Conservation (phyloP, 306 rosid genomes). For the Castanea mollissima region DNA sequence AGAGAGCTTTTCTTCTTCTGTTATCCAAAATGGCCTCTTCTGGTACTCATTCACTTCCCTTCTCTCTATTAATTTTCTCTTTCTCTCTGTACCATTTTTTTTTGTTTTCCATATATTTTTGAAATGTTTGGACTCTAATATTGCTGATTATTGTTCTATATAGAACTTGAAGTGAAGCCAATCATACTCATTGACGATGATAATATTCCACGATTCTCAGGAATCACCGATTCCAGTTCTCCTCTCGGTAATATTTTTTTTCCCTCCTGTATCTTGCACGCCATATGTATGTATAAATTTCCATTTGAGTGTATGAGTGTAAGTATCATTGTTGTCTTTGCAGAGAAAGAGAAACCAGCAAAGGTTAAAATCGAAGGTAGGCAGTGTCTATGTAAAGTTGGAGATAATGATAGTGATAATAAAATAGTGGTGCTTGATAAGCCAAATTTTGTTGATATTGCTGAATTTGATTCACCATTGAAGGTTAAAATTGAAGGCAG, state of each 20-base stretch:
- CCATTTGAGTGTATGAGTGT: not conserved
- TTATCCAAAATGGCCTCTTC: no score
- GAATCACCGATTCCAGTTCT: slow-evolving; percentile 55
- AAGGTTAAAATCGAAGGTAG: slow-evolving; percentile 70
- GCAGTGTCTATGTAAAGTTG: slow-evolving; percentile 76
- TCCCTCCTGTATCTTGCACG: not conserved
- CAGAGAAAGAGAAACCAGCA: slow-evolving; percentile 39
- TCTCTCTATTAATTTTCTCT: no score
- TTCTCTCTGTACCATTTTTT: not conserved
- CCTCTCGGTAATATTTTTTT: slow-evolving; percentile 36
- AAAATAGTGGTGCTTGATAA: slow-evolving; percentile 31
- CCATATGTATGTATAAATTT: not conserved
- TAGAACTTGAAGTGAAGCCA: slow-evolving; percentile 11
- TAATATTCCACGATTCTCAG: slow-evolving; percentile 32
- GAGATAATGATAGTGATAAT: slow-evolving; percentile 17
- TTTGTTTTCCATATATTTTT: not conserved
- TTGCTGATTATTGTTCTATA: not conserved
- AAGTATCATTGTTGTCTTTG: not conserved
- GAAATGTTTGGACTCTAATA: not conserved
- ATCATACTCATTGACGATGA: not conserved
- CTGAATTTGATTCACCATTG: slow-evolving; percentile 60
- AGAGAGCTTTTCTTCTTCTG: no score
- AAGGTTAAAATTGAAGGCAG: slow-evolving; percentile 71
- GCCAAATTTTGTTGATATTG: slow-evolving; percentile 27
- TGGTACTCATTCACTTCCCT: not conserved